Percentiles rank a stretch among this genome's conserved stretches.
Evolutionary conservation across 1,139 yeast genomes (phyloP).

Genomic region (Lodderomyces oxycetoniae): DNA sequence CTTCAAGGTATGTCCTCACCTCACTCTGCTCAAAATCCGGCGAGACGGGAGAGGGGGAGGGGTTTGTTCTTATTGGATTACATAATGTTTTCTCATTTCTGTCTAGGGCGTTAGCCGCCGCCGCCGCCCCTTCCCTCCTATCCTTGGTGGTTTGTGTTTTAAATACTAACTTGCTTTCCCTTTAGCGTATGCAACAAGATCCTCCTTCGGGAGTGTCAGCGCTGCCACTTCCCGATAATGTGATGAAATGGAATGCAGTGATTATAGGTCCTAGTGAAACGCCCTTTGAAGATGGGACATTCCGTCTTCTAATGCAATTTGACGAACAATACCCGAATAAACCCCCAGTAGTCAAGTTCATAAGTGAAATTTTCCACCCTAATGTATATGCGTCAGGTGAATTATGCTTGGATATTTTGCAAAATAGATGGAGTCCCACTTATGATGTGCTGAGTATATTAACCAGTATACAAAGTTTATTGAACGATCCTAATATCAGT

Average conservation of each 20-base stretch:
- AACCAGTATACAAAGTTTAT: conserved; percentile 79
- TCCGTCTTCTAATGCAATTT: conserved; percentile 77
- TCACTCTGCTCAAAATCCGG: neutral
- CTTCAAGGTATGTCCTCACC: conserved; percentile 61
- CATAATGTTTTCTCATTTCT: too few relatives aligned
- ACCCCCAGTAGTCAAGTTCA: conserved; percentile 88
- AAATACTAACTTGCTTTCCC: neutral
- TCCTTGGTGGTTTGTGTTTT: too few relatives aligned
- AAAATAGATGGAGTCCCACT: conserved; percentile 98
- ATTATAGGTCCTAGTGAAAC: conserved; percentile 97
- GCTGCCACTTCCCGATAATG: conserved; percentile 93
- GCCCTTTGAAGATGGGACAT: conserved; percentile 97
- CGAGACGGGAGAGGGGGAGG: too few relatives aligned
- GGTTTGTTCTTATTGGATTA: too few relatives aligned
- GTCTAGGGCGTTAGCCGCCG: too few relatives aligned
- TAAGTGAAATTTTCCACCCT: conserved; percentile 96
- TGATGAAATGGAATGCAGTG: conserved; percentile 96
- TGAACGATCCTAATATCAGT: conserved; percentile 93
- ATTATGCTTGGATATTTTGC: conserved; percentile 89
- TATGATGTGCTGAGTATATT: conserved; percentile 96
- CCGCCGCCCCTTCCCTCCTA: neutral
- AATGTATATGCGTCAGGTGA: conserved; percentile 96
- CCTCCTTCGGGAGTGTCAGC: conserved; percentile 98
- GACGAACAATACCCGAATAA: conserved; percentile 98
- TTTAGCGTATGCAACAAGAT: conserved; percentile 92